Evolutionary conservation across 2,329 filamentous ascomycete genomes (phyloP), one percentile per base, ranked within the genome.

Genomic region (Corynespora cassiicola): DNA sequence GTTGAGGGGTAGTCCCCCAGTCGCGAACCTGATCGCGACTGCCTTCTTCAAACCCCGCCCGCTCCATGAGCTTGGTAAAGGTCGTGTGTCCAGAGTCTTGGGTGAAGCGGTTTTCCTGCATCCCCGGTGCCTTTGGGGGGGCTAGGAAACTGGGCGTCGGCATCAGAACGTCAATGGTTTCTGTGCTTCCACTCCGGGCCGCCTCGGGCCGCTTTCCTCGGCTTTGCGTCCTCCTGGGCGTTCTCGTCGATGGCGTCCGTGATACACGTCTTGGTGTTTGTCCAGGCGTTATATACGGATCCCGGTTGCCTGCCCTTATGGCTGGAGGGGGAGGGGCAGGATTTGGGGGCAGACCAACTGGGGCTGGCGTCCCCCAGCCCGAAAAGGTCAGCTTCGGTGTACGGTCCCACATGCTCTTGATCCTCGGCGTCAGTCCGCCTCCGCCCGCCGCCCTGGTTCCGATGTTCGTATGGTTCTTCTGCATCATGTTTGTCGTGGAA

Each of bases 91-190:
- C 47, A 7, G 47, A 54, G 14, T 63, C 63, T 8, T 47, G 45
- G 12, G 66, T 70, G 24, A 61, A 45, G 8, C 66, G 45, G 21
- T 65, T 61, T 26, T 61, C 57, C 11, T 54, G 48, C 61, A 63
- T 63, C 6, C 52, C 62, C 6, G 54, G 61, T 5, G 56, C 56
- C 25, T 55, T 48, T 14, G 65, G 65, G 1, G 61, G 61, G 11
- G 55, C 58, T 18, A 68, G 47, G 39, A 66, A 66, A n/a, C 52
- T 55, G 4, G 58, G 60, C n/a, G 64, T 56, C 5, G 64, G 66
- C 67, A 70, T 69, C n/a, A 70, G 45, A 15, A 74, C 68, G 35
- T 72, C 66, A 23, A 75, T 74, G 0, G 72, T 75, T 35, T 75
- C 72, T 21, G 65, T 65, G 39, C 68, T 72, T 10, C 52, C 64